Evolutionary conservation across 2,329 filamentous ascomycete genomes (phyloP).

Genomic region (Aspergillus hortae): DNA sequence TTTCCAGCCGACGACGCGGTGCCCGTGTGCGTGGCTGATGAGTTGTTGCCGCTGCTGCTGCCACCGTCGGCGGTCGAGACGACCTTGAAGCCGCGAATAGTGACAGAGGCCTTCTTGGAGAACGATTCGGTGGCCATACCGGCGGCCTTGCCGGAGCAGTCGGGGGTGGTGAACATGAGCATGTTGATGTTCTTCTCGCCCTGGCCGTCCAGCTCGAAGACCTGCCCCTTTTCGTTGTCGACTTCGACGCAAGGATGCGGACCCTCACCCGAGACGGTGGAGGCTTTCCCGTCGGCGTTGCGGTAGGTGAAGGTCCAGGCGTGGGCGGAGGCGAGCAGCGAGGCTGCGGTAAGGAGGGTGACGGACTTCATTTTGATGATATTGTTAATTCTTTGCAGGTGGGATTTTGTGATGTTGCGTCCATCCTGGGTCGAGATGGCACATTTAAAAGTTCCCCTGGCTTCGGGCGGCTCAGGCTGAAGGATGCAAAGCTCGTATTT

Average conservation of each 20-base stretch:
- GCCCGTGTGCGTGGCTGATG: neutral
- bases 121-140: constrained; percentile 7
- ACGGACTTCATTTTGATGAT: constrained; percentile 7
- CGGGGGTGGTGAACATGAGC: constrained; percentile 7
- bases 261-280: constrained; percentile 3
- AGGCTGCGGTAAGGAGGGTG: constrained; percentile 1
- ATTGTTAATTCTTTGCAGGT: neutral
- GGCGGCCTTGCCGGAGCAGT: constrained; percentile 6
- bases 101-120: constrained; percentile 4
- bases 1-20: neutral
- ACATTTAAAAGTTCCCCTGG: no score
- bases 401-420: neutral
- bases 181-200: constrained; percentile 38
- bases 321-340: constrained; percentile 5
- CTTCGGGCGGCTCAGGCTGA: no score
- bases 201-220: constrained; percentile 44
- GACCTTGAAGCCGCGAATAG: constrained; percentile 9
- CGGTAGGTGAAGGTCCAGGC: constrained; percentile 14
- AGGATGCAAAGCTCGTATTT: neutral
- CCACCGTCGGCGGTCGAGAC: neutral
- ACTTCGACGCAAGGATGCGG: constrained; percentile 10
- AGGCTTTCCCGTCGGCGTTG: constrained; percentile 1
- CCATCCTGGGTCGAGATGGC: no score
- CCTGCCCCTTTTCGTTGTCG: constrained; percentile 7
- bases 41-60: neutral